phyloP scores from a whole-genome alignment of 352 stramenopile species.

The Phytopythium aichiense region DNA sequence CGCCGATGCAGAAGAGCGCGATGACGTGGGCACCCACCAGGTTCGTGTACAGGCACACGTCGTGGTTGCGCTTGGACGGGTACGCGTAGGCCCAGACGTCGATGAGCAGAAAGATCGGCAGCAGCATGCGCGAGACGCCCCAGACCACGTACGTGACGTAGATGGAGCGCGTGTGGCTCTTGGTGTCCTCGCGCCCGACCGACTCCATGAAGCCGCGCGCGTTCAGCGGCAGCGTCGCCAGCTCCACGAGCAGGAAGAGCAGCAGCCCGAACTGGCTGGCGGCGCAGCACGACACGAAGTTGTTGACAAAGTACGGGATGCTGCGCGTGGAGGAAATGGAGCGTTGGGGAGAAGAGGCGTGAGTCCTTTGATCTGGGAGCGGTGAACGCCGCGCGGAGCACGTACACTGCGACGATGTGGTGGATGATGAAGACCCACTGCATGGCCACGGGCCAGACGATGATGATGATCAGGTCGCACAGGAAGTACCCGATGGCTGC shows the following conservation, averaged over 20 bases:
- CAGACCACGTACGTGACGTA: slow-evolving; percentile 75
- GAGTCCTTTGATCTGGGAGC: background rate
- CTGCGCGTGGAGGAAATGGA: slow-evolving; percentile 13
- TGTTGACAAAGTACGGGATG: slow-evolving; percentile 83
- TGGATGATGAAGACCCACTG: slow-evolving; percentile 76
- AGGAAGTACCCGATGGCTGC: slow-evolving; percentile 78
- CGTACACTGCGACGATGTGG: slow-evolving; percentile 79
- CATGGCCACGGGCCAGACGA: slow-evolving; percentile 72
- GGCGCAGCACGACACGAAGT: slow-evolving; percentile 78
- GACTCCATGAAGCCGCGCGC: slow-evolving; percentile 72
- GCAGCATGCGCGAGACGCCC: slow-evolving; percentile 61
- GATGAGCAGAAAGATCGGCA: slow-evolving; percentile 77
- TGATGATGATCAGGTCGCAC: slow-evolving; percentile 77
- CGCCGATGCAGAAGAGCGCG: slow-evolving; percentile 72
- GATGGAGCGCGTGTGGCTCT: slow-evolving; percentile 63
- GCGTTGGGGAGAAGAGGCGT: background rate
- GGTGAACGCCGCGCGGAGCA: slow-evolving; percentile 1
- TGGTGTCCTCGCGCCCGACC: slow-evolving; percentile 53
- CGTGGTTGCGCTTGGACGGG: slow-evolving; percentile 65
- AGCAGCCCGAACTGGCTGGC: slow-evolving; percentile 72
- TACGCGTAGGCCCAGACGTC: slow-evolving; percentile 70
- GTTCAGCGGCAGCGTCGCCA: slow-evolving; percentile 76
- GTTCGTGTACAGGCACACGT: slow-evolving; percentile 77
- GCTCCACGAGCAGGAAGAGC: slow-evolving; percentile 76
- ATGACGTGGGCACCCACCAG: slow-evolving; percentile 74